Percentiles rank a stretch among this genome's conserved stretches.
These are phyloP conservation scores for Trametes sanguinea DNA, from an alignment of 768 basidiomycete species.

Conservation along the genomic window DNA sequence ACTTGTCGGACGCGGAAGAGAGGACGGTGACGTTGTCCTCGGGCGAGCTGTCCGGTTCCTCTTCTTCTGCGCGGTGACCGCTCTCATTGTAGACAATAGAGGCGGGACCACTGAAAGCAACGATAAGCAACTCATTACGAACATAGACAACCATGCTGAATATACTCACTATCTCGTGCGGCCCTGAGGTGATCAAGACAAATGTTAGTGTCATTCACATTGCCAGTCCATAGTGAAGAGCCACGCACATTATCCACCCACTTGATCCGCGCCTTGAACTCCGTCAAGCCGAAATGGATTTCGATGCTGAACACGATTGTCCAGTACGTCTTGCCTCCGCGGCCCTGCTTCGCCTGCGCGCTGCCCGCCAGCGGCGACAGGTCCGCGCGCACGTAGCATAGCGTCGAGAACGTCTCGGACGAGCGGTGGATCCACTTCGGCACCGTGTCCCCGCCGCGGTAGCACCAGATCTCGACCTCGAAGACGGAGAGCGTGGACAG, in stretches of 20 bases:
- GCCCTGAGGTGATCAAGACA: conserved; percentile 51
- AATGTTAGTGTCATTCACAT: too few species aligned
- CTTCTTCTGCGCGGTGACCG: conserved; percentile 72
- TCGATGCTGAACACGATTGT: conserved; percentile 84
- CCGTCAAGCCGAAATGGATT: conserved; percentile 81
- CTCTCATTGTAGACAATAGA: conserved; percentile 83
- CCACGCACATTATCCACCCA: conserved; percentile 75
- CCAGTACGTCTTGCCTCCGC: conserved; percentile 73
- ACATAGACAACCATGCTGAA: background rate
- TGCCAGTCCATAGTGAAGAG: too few species aligned
- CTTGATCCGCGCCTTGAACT: conserved; percentile 81
- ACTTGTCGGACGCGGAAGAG: conserved; percentile 42
- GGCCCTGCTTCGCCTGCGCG: conserved; percentile 66
- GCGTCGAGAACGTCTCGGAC: conserved; percentile 69
- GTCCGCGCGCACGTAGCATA: conserved; percentile 79
- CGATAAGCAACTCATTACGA: conserved; percentile 4
- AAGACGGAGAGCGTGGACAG: conserved; percentile 76
- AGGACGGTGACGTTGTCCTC: conserved; percentile 58
- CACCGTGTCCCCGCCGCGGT: conserved; percentile 67
- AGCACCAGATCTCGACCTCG: conserved; percentile 86
- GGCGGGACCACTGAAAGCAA: conserved; percentile 62
- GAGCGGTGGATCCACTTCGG: conserved; percentile 73
- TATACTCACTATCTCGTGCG: conserved; percentile 67
- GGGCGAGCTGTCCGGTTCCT: conserved; percentile 63
- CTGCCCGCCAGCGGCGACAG: conserved; percentile 71